phyloP scores from a whole-genome alignment of 2,329 filamentous ascomycete species.

The Xylariaceae sp. region DNA sequence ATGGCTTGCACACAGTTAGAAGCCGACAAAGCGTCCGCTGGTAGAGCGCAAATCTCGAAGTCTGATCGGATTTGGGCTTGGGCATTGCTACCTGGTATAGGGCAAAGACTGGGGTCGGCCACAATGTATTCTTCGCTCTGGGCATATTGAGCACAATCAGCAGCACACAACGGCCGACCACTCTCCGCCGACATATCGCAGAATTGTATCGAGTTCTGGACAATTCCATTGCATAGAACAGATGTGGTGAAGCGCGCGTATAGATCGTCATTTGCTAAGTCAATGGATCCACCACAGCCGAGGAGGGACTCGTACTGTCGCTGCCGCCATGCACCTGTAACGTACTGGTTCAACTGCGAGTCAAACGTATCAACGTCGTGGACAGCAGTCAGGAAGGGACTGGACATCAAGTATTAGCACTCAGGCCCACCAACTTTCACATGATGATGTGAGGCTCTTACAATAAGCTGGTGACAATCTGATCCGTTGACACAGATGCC shows the following conservation, averaged over 20 bases:
- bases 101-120: slow-evolving; percentile 67
- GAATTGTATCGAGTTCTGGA: slow-evolving; percentile 73
- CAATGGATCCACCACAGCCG: slow-evolving; percentile 66
- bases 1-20: slow-evolving; percentile 68
- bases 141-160: slow-evolving; percentile 80
- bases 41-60: slow-evolving; percentile 82
- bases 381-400: slow-evolving; percentile 81
- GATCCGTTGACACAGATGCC: slow-evolving; percentile 35
- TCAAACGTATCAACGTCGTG: slow-evolving; percentile 75
- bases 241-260: slow-evolving; percentile 93
- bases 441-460: slow-evolving; percentile 19
- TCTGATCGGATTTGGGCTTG: slow-evolving; percentile 80
- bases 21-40: slow-evolving; percentile 69
- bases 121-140: slow-evolving; percentile 83
- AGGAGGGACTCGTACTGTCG: slow-evolving; percentile 76
- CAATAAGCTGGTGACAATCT: slow-evolving; percentile 26
- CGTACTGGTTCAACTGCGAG: slow-evolving; percentile 62
- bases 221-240: slow-evolving; percentile 86
- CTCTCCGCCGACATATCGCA: slow-evolving; percentile 62
- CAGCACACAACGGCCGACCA: slow-evolving; percentile 76
- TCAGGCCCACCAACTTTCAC: background rate
- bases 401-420: slow-evolving; percentile 34
- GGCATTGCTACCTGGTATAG: slow-evolving; percentile 58
- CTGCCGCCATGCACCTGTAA: slow-evolving; percentile 68
- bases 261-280: slow-evolving; percentile 69